Conservation (phyloP, 768 basidiomycete genomes). For the Amylocystis lapponica region DNA sequence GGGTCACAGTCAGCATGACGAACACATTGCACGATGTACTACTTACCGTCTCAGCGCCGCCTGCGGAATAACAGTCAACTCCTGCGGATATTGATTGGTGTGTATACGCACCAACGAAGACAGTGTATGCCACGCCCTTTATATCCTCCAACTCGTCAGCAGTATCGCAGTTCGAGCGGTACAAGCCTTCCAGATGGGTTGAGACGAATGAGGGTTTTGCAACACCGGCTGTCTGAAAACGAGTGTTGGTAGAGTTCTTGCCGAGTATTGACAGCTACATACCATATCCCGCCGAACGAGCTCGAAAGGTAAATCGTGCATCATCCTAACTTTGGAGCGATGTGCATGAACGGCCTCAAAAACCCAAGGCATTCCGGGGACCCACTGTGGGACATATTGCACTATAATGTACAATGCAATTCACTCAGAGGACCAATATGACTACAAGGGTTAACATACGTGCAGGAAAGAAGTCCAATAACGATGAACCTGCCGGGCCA, state of each 20-base stretch:
- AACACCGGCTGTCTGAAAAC: too few relatives aligned
- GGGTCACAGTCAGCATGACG: background rate
- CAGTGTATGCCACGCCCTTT: constrained; percentile 9
- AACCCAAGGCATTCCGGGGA: too few relatives aligned
- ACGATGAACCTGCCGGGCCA: constrained; percentile 23
- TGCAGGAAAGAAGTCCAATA: constrained; percentile 30
- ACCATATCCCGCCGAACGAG: too few relatives aligned
- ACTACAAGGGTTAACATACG: constrained; percentile 13
- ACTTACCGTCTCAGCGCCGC: background rate
- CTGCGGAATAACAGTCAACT: background rate
- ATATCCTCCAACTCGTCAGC: constrained; percentile 61
- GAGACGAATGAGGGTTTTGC: too few relatives aligned
- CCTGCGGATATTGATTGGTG: background rate
- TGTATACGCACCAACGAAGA: constrained; percentile 17
- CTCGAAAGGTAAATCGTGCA: too few relatives aligned
- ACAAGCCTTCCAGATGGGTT: too few relatives aligned
- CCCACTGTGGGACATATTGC: constrained; percentile 23
- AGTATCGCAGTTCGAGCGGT: constrained; percentile 55
- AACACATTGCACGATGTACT: background rate
- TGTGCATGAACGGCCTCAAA: too few relatives aligned
- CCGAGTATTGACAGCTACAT: too few relatives aligned
- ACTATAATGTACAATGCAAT: constrained; percentile 17
- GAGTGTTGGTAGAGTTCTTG: too few relatives aligned
- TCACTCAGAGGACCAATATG: background rate
- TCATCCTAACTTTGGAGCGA: too few relatives aligned